A percentile compares a stretch with the other conserved stretches of the same genome.
phyloP scores from a whole-genome alignment of 2,329 filamentous ascomycete species.

The Aspergillus melleus region DNA sequence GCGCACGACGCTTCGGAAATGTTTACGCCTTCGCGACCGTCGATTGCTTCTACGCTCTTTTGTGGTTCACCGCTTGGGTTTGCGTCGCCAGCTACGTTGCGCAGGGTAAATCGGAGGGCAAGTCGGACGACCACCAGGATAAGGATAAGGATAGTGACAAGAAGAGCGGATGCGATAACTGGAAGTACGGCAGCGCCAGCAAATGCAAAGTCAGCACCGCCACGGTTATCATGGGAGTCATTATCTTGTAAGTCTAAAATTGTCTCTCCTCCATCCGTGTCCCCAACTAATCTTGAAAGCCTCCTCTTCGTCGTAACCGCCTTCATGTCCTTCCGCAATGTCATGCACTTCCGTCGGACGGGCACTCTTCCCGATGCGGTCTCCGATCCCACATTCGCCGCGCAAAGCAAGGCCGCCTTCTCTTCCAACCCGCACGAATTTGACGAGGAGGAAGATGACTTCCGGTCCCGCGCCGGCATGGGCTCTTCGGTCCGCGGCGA shows the following conservation, averaged over 20 bases:
- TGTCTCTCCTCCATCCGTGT: neutral
- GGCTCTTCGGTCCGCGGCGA: slow-evolving; percentile 41
- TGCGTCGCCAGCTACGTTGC: slow-evolving; percentile 58
- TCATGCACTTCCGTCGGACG: slow-evolving; percentile 57
- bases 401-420: slow-evolving; percentile 50
- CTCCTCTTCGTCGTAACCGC: slow-evolving; percentile 56
- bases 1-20: slow-evolving; percentile 59
- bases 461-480: slow-evolving; percentile 43
- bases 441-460: slow-evolving; percentile 47
- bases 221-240: slow-evolving; percentile 56
- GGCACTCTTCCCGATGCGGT: slow-evolving; percentile 53
- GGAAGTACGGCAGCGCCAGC: slow-evolving; percentile 54
- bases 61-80: slow-evolving; percentile 62
- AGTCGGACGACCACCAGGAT: slow-evolving; percentile 26
- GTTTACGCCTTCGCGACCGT: slow-evolving; percentile 60
- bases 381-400: slow-evolving; percentile 49
- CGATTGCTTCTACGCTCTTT: slow-evolving; percentile 54
- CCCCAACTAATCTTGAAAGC: slow-evolving; percentile 30
- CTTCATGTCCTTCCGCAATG: slow-evolving; percentile 55
- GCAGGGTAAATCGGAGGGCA: slow-evolving; percentile 54
- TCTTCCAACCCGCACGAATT: slow-evolving; percentile 49
- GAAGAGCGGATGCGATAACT: slow-evolving; percentile 53
- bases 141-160: slow-evolving; percentile 37
- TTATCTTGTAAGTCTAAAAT: slow-evolving; percentile 53
- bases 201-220: slow-evolving; percentile 60